phyloP scores from a whole-genome alignment of 2,329 filamentous ascomycete genomes.

The Nectriaceae sp. region DNA sequence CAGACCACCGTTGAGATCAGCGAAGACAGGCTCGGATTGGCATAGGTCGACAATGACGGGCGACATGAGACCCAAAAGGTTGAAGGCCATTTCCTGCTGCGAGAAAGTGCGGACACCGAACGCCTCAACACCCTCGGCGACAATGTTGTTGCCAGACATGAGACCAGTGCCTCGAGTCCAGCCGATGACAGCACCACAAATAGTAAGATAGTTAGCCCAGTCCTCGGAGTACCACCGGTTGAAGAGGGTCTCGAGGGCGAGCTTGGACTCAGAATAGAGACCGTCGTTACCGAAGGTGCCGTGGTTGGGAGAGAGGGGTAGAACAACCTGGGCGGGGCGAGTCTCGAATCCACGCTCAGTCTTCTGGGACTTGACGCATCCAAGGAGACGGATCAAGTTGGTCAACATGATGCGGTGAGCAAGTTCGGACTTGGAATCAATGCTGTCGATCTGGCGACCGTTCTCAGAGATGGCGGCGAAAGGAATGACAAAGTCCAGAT shows the following conservation, averaged over 20 bases:
- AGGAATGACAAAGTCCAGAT: constrained; percentile 92
- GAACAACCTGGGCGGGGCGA: constrained; percentile 91
- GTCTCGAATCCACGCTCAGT: constrained; percentile 86
- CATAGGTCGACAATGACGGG: constrained; percentile 92
- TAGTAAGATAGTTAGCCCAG: constrained; percentile 96
- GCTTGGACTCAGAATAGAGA: constrained; percentile 97
- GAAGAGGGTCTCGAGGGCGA: constrained; percentile 95
- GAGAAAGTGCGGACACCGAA: constrained; percentile 98
- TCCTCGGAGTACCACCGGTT: constrained; percentile 98
- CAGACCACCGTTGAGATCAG: constrained; percentile 94
- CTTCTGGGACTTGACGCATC: constrained; percentile 90
- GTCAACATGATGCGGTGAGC: constrained; percentile 99
- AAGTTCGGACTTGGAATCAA: constrained; percentile 96
- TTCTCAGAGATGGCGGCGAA: constrained; percentile 98
- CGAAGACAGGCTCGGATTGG: constrained; percentile 93
- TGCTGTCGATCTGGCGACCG: constrained; percentile 92
- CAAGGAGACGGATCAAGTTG: constrained; percentile 89
- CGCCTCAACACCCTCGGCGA: constrained; percentile 94
- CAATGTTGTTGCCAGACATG: constrained; percentile 97
- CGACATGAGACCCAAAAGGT: constrained; percentile 93
- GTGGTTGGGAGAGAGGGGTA: constrained; percentile 96
- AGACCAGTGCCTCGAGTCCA: constrained; percentile 98
- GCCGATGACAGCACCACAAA: constrained; percentile 96
- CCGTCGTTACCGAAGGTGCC: constrained; percentile 98
- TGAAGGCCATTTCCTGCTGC: constrained; percentile 99